Conservation (phyloP, 2,329 filamentous ascomycete genomes). For the Lojkania enalia region DNA sequence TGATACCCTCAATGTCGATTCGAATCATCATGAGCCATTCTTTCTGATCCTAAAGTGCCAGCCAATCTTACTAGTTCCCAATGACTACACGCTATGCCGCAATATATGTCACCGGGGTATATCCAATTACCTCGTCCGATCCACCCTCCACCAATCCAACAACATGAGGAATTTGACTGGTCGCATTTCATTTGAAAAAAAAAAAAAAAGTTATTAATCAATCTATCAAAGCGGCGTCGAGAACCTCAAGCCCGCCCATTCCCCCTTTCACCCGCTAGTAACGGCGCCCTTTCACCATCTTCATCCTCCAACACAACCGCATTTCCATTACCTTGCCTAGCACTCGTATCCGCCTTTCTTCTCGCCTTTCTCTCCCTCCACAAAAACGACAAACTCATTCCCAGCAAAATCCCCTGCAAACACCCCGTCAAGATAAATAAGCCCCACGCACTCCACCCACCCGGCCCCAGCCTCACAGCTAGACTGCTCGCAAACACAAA, state of each 20-base stretch:
- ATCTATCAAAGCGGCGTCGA: too few relatives aligned
- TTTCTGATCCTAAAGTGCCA: too few relatives aligned
- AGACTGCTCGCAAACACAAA: conserved; percentile 87
- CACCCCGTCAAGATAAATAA: conserved; percentile 84
- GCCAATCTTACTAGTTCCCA: too few relatives aligned
- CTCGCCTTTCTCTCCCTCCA: conserved; percentile 48
- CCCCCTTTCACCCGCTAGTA: conserved; percentile 5
- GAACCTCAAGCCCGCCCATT: not conserved
- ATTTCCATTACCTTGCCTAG: conserved; percentile 6
- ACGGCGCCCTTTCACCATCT: conserved; percentile 14
- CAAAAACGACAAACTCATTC: conserved; percentile 80
- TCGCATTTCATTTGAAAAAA: too few relatives aligned
- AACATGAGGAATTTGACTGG: too few relatives aligned
- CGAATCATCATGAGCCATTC: too few relatives aligned
- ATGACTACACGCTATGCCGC: too few relatives aligned
- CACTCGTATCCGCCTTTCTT: conserved; percentile 17
- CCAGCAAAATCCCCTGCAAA: conserved; percentile 80
- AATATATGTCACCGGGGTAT: too few relatives aligned
- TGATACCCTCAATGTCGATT: conserved; percentile 8
- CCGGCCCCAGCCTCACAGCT: conserved; percentile 74
- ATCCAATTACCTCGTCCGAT: too few relatives aligned
- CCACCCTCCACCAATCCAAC: too few relatives aligned
- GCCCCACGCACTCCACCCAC: conserved; percentile 95
- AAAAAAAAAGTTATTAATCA: too few relatives aligned
- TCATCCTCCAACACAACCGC: not conserved